Evolutionary conservation across 2,329 filamentous ascomycete species (phyloP), one percentile per base, ranked within the genome.

Genomic region (Epicoccum sorghinum): DNA sequence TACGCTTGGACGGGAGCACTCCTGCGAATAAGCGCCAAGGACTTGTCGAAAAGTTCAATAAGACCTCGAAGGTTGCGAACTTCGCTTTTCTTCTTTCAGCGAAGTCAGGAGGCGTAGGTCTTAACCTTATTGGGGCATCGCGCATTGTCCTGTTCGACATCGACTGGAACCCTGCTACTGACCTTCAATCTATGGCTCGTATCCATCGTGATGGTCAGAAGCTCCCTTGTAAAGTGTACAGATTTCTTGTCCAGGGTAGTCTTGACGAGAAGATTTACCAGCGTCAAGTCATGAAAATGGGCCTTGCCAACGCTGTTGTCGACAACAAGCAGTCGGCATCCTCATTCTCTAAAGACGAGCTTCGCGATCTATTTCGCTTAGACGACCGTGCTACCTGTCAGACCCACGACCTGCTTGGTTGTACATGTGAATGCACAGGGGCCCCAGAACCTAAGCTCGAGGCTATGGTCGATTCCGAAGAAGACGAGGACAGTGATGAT

Each of bases 181-280:
- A 91, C 64, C 76, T 88, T 18, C 88, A 91, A 69, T 88, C 88
- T 7, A 90, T 90, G 86, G 88, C 87, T 10, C 84, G 88, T 12
- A 88, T 90, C 41, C 87, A 90, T 67, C 82, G 88, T 43, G 87
- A 90, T 62, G 88, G 88, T 0, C 88, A 91, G 68, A 88, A 86
- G 68, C 75, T 79, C 9, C 83, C 83, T 3, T 89, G 87, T 58
- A 84, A 83, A 50, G 89, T 90, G 54, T 91, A 91, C 64, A 80
- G 88, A 5, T 79, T 91, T 51, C 68, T 91, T 10, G 84, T 88
- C 4, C 84, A 87, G 53, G 88, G 88, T 7, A 86, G 84, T 4
- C 77, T 91, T 14, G 88, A 90, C 59, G 88, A 91, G 73, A 90
- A 89, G 73, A 90, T 91, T 52, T 90, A 85, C 75, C 88, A 90